These are phyloP conservation scores for Pisolithus thermaeus DNA, from an alignment of 1,284 basidiomycete genomes.

Conservation along the genomic window DNA sequence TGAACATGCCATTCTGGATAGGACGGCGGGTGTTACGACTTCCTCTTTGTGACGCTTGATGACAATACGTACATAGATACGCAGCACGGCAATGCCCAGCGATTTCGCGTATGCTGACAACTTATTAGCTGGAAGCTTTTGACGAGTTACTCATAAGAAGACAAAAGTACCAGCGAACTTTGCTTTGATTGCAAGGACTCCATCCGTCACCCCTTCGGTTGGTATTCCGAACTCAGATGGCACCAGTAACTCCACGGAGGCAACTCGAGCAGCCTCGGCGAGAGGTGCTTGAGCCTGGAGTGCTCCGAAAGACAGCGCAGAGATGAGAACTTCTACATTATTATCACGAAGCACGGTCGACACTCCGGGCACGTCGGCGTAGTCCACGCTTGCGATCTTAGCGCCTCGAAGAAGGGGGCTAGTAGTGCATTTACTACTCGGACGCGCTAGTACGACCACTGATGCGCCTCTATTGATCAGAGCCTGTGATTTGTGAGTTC, in stretches of 20 bases:
- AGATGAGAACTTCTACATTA: constrained; percentile 10
- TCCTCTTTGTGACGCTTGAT: too few relatives aligned
- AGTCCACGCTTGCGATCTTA: constrained; percentile 5
- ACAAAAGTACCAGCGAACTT: constrained; percentile 19
- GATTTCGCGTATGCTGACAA: constrained; percentile 24
- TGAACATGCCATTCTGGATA: constrained; percentile 24
- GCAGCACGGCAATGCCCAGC: constrained; percentile 28
- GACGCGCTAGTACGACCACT: constrained; percentile 5
- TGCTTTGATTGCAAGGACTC: constrained; percentile 20
- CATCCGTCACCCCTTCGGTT: constrained; percentile 15
- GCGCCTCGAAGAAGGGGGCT: constrained; percentile 6
- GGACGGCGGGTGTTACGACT: neutral
- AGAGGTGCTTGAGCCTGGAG: constrained; percentile 3
- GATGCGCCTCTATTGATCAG: constrained; percentile 3
- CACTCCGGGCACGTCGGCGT: constrained; percentile 2
- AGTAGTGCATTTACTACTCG: neutral
- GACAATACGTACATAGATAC: constrained; percentile 28
- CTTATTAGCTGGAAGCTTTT: neutral
- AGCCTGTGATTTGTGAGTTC: neutral
- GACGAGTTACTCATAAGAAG: neutral
- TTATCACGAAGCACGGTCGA: constrained; percentile 4
- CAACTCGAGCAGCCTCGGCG: constrained; percentile 14
- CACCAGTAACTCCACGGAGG: constrained; percentile 19
- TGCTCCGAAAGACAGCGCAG: neutral
- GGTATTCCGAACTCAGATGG: constrained; percentile 18